Percentiles rank a stretch among this genome's conserved stretches.
Conservation (phyloP, 768 basidiomycete species). For the Rhizopogon roseolus region DNA sequence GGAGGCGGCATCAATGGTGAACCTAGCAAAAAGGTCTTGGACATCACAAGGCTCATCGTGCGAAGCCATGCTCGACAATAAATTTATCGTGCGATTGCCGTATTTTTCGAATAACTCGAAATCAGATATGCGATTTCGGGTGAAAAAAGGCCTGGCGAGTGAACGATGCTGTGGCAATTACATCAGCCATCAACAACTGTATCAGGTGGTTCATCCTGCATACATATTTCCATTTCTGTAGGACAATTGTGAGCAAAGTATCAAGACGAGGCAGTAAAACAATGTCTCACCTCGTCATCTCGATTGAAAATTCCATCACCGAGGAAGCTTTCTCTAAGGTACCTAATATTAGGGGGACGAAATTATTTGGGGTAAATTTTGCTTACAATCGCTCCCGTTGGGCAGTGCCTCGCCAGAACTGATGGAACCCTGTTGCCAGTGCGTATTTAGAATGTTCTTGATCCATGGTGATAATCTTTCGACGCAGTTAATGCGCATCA, state of each 20-base stretch:
- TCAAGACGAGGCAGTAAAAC: not conserved
- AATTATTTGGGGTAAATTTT: slow-evolving; percentile 1
- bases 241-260: slow-evolving; percentile 3
- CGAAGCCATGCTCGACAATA: slow-evolving; percentile 38
- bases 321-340: slow-evolving; percentile 43
- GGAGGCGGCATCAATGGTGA: slow-evolving; percentile 67
- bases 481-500: not conserved
- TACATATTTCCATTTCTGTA: slow-evolving; percentile 63
- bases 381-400: slow-evolving; percentile 67
- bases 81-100: slow-evolving; percentile 39
- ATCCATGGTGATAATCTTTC: slow-evolving; percentile 71
- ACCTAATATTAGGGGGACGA: slow-evolving; percentile 6
- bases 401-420: slow-evolving; percentile 61
- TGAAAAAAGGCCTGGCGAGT: slow-evolving; percentile 70
- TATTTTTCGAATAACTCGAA: slow-evolving; percentile 64
- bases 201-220: slow-evolving; percentile 9
- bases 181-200: slow-evolving; percentile 2
- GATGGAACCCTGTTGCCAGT: slow-evolving; percentile 57
- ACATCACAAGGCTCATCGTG: slow-evolving; percentile 47
- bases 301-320: slow-evolving; percentile 76
- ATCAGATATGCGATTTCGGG: slow-evolving; percentile 65
- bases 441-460: slow-evolving; percentile 64
- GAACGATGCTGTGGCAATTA: slow-evolving; percentile 49
- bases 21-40: slow-evolving; percentile 64
- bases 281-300: slow-evolving; percentile 54